Conservation (phyloP, 78 protist genomes). For the Chrysochromulina parva region DNA sequence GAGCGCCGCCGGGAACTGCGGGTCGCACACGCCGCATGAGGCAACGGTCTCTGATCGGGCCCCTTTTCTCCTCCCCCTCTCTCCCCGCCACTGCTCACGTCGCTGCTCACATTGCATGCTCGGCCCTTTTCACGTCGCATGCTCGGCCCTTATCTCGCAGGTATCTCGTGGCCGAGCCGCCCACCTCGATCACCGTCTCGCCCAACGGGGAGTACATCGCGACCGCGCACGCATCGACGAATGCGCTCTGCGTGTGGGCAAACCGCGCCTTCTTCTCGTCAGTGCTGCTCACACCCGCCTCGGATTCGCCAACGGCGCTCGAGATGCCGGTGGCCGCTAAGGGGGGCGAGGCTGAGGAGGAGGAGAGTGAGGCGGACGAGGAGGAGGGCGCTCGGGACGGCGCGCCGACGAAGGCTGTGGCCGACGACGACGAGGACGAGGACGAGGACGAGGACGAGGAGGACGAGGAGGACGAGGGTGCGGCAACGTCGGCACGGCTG, state of each 20-base stretch:
- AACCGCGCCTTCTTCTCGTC: conserved; percentile 3
- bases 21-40: no score
- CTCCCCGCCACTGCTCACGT: no score
- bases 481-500: conserved; percentile 2
- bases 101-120: no score
- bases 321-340: not conserved
- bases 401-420: not conserved
- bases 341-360: not conserved
- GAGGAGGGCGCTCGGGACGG: not conserved
- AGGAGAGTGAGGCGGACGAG: not conserved
- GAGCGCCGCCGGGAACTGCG: no score
- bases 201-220: conserved; percentile 48
- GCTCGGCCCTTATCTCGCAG: no score
- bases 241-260: conserved; percentile 61
- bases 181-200: conserved; percentile 33
- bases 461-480: conserved; percentile 23
- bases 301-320: not conserved
- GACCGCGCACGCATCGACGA: conserved; percentile 47
- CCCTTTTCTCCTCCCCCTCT: no score
- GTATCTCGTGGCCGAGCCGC: not conserved
- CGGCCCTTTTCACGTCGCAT: no score
- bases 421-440: not conserved
- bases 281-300: not conserved
- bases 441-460: conserved; percentile 4
- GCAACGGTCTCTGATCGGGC: no score